Evolutionary conservation across 2,329 filamentous ascomycete species (phyloP), one percentile per base, ranked within the genome.

Genomic region (Hirsutella minnesotensis): DNA sequence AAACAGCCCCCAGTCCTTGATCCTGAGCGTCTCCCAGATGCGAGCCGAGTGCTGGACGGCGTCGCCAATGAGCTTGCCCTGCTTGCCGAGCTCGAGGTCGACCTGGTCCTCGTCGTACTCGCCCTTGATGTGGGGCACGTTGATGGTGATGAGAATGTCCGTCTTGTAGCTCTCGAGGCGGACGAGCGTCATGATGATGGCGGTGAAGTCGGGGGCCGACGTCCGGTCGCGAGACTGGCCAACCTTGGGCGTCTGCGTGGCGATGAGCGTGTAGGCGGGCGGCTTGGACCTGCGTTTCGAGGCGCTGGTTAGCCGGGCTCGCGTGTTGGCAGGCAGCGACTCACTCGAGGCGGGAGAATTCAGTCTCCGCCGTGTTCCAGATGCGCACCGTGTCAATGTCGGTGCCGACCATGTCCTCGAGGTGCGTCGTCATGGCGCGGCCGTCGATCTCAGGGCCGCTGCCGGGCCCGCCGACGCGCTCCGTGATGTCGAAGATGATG

Each of bases 401-500:
- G 1, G 72, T 72, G 48, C 77, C 77, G 31, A 83, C 77, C 39
- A 86, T 68, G 36, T 86, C 83, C 54, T 83, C 73, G 1, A 85
- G 68, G 53, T 86, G 81, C 10, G 73, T 76, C 3, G 79, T 78
- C 55, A 83, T 66, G 19, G 87, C 86, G 37, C 73, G 75, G 44
- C 83, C 81, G 53, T 89, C 79, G 30, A 75, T 75, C 54, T 79
- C 73, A 16, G 77, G 68, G 2, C 68, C 64, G 35, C 64, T 67
- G 24, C 71, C 69, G 4, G 75, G 55, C 13, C 63, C 58, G 46
- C 77, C 75, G 19, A 94, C 81, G 44, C 85, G 83, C 67, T 95
- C 83, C 43, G 85, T 83, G 56, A 96, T 86, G 55, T 96, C 90
- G 62, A 95, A 75, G 53, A 95, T 89, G 59, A 95, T 80, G 64